phyloP scores from a whole-genome alignment of 2,329 filamentous ascomycete species.

The Aureobasidium sp. region DNA sequence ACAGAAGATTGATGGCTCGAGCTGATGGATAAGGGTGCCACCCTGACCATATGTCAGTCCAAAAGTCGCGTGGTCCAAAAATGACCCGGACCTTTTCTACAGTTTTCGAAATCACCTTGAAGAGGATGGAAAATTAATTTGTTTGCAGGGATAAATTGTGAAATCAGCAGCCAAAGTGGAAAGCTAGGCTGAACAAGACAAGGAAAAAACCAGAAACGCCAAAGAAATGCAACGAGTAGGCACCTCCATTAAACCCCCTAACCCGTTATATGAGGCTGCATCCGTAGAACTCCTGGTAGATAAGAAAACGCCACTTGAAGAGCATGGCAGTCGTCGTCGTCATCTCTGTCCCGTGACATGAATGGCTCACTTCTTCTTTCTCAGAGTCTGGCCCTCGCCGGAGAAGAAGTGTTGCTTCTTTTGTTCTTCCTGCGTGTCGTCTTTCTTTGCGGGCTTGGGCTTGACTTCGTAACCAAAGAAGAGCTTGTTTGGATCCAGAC shows the following conservation, averaged over 20 bases:
- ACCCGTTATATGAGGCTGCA: neutral
- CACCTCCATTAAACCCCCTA: neutral
- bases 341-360: too few relatives aligned
- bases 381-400: slow-evolving; percentile 75
- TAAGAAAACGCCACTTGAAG: neutral
- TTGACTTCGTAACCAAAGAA: slow-evolving; percentile 96
- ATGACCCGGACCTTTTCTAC: neutral
- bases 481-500: slow-evolving; percentile 79
- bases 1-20: neutral
- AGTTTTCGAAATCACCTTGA: too few relatives aligned
- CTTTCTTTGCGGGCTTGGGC: slow-evolving; percentile 72
- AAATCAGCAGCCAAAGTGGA: neutral
- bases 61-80: neutral
- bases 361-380: slow-evolving; percentile 57
- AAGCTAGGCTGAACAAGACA: neutral
- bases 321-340: neutral
- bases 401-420: slow-evolving; percentile 54
- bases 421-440: slow-evolving; percentile 54
- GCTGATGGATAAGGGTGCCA: neutral
- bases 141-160: neutral
- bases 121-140: neutral
- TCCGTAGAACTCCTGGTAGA: neutral
- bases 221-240: neutral
- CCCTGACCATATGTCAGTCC: neutral
- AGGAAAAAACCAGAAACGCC: neutral